Evolutionary conservation across 2,329 filamentous ascomycete genomes (phyloP).

Genomic region (Neonectria neomacrospora): DNA sequence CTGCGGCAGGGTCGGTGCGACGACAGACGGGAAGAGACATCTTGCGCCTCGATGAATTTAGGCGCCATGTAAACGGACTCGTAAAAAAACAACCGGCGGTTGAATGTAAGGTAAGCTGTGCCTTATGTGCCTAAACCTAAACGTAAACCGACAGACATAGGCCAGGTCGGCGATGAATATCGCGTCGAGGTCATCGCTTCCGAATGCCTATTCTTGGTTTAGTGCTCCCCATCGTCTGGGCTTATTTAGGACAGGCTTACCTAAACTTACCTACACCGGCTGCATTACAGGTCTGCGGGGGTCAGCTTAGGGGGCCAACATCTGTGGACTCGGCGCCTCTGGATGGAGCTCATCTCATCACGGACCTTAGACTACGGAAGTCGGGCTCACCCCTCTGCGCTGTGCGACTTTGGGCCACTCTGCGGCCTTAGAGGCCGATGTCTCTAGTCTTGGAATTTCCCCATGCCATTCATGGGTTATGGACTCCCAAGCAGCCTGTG

Average conservation of each 20-base stretch:
- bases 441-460: not conserved
- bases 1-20: slow-evolving; percentile 25
- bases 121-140: not conserved
- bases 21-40: slow-evolving; percentile 29
- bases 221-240: not conserved
- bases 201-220: not conserved
- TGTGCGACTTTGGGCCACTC: not conserved
- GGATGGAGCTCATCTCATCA: not conserved
- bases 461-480: not conserved
- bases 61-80: not conserved
- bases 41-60: not conserved
- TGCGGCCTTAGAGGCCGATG: not conserved
- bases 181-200: not conserved
- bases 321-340: not conserved
- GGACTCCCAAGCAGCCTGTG: not conserved
- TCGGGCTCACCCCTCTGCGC: not conserved
- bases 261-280: not conserved
- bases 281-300: not conserved
- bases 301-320: not conserved
- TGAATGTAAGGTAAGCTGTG: not conserved
- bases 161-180: not conserved
- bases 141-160: not conserved
- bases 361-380: not conserved
- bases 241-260: slow-evolving; percentile 4
- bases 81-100: not conserved